phyloP scores from a whole-genome alignment of 2,329 filamentous ascomycete species.

The Hypoxylon sp. region DNA sequence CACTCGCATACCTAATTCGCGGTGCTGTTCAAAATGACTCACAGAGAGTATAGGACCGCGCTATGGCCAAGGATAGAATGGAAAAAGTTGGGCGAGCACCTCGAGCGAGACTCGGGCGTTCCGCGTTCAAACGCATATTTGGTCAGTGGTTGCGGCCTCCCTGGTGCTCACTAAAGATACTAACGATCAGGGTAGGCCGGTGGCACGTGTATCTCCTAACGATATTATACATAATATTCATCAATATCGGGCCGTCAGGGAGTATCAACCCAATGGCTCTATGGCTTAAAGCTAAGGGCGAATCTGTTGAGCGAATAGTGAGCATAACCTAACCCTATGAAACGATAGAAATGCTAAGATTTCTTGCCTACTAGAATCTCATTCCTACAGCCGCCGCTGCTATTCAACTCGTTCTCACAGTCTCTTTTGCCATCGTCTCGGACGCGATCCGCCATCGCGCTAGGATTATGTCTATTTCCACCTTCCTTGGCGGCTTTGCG shows the following conservation, averaged over 20 bases:
- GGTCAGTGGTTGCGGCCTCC: constrained; percentile 19
- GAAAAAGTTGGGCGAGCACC: constrained; percentile 43
- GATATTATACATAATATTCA: constrained; percentile 58
- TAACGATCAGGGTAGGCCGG: constrained; percentile 31
- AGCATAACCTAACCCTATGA: constrained; percentile 33
- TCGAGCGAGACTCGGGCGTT: constrained; percentile 41
- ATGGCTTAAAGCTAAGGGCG: constrained; percentile 60
- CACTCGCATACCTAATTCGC: not conserved
- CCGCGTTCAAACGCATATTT: constrained; percentile 47
- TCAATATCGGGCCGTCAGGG: constrained; percentile 55
- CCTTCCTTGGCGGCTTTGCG: constrained; percentile 45
- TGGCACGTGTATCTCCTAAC: constrained; percentile 59
- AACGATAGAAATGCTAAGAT: constrained; percentile 1
- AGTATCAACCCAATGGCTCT: constrained; percentile 58
- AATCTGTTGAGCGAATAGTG: constrained; percentile 64
- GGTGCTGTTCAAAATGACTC: not conserved
- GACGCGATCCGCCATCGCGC: constrained; percentile 60
- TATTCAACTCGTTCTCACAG: constrained; percentile 67
- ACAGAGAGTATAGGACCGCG: constrained; percentile 40
- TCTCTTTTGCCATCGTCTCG: constrained; percentile 68
- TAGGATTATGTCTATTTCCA: constrained; percentile 54
- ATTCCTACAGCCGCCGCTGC: constrained; percentile 65
- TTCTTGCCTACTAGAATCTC: constrained; percentile 56
- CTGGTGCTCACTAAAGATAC: not conserved
- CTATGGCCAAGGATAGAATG: constrained; percentile 45